phyloP scores from a whole-genome alignment of 2,329 filamentous ascomycete genomes.

The Boeremia lycopersici region DNA sequence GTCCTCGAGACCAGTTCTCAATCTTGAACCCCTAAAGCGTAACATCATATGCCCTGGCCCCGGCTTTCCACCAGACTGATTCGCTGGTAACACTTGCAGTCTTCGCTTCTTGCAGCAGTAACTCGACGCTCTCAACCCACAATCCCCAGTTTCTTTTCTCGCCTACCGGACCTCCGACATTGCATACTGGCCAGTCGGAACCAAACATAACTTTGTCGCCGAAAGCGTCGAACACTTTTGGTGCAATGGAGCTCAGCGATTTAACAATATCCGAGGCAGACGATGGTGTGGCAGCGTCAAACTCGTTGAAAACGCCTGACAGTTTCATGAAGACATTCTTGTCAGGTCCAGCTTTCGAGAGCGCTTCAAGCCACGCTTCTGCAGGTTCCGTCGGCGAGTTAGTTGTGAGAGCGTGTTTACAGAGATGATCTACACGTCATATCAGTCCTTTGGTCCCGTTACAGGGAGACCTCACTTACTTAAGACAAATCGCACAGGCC shows the following conservation, averaged over 20 bases:
- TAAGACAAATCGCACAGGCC: constrained; percentile 65
- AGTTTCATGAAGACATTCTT: constrained; percentile 84
- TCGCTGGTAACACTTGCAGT: constrained; percentile 67
- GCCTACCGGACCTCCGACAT: constrained; percentile 64
- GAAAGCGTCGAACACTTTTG: constrained; percentile 69
- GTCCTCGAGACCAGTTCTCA: too few relatives aligned
- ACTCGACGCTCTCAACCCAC: constrained; percentile 75
- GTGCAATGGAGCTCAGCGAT: constrained; percentile 30
- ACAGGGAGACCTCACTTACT: constrained; percentile 58
- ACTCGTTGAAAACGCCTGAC: constrained; percentile 83
- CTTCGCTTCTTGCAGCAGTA: constrained; percentile 59
- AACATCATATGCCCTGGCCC: constrained; percentile 68
- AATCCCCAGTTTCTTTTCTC: constrained; percentile 69
- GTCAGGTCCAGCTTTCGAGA: constrained; percentile 70
- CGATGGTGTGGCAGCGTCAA: constrained; percentile 58
- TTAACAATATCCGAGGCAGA: constrained; percentile 6
- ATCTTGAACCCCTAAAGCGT: neutral
- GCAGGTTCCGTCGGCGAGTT: constrained; percentile 47
- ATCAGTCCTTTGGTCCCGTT: neutral
- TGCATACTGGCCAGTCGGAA: constrained; percentile 93
- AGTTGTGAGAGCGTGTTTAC: constrained; percentile 79
- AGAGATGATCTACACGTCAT: constrained; percentile 74
- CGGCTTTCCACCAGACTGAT: constrained; percentile 75
- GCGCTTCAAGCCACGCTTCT: constrained; percentile 73
- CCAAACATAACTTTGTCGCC: constrained; percentile 81